These are phyloP conservation scores for Mycosarcoma maydis DNA, from an alignment of 1,284 basidiomycete genomes.

Conservation along the genomic window DNA sequence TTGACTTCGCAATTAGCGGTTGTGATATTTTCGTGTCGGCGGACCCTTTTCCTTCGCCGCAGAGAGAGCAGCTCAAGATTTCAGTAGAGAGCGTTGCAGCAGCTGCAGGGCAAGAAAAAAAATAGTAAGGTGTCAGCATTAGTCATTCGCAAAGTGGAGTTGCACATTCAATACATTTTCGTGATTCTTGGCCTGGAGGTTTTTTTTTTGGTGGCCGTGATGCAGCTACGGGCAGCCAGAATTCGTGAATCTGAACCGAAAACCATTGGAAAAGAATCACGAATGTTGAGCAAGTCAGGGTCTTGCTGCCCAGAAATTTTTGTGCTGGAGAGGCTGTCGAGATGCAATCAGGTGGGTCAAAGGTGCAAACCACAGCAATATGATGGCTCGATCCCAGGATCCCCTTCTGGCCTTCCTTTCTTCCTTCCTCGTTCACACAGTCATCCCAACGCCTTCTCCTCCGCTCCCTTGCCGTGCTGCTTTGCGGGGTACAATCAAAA, in stretches of 20 bases:
- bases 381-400: neutral
- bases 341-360: neutral
- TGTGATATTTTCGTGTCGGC: neutral
- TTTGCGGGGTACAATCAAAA: no score
- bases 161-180: neutral
- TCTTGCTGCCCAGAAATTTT: neutral
- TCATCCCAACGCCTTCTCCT: neutral
- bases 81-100: conserved; percentile 1
- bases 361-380: neutral
- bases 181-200: neutral
- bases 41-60: conserved; percentile 7
- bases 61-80: conserved; percentile 4
- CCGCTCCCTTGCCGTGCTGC: no score
- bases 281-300: neutral
- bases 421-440: neutral
- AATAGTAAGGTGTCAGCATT: conserved; percentile 3
- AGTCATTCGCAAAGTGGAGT: conserved; percentile 27
- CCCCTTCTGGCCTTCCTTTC: neutral
- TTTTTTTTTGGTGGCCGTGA: no score
- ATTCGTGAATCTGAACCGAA: no score
- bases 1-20: conserved; percentile 9
- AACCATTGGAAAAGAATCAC: no score
- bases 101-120: conserved; percentile 1
- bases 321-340: neutral
- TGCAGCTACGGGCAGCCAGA: no score